Evolutionary conservation across 345 rosid genomes (phyloP).

Genomic region (Lepidium didymum): DNA sequence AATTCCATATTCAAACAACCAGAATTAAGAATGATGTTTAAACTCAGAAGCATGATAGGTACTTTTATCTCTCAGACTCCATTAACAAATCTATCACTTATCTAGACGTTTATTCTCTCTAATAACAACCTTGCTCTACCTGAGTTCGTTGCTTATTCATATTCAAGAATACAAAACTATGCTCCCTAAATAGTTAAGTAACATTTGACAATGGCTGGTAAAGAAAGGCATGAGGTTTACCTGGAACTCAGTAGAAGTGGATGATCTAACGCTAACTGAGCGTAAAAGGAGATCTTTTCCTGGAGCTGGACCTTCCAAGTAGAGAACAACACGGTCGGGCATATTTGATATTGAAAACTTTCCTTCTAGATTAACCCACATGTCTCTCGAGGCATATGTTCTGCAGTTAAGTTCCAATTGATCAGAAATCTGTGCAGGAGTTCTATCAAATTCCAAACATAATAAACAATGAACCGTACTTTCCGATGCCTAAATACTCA

Average conservation of each 20-base stretch:
- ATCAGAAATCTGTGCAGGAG: background rate
- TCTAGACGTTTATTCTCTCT: background rate
- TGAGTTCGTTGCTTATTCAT: background rate
- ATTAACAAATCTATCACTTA: background rate
- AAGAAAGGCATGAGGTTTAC: constrained; percentile 25
- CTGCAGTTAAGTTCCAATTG: constrained; percentile 34
- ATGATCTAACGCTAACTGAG: constrained; percentile 54
- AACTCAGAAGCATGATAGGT: background rate
- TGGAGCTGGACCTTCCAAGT: constrained; percentile 88
- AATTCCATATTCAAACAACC: background rate
- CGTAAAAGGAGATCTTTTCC: constrained; percentile 70
- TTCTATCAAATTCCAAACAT: background rate
- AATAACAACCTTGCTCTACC: background rate
- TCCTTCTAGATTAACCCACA: constrained; percentile 76
- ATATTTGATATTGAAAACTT: constrained; percentile 54
- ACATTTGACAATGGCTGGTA: background rate
- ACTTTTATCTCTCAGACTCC: background rate
- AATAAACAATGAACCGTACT: constrained; percentile 37
- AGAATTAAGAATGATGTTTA: background rate
- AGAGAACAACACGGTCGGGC: constrained; percentile 61
- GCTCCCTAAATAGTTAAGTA: background rate
- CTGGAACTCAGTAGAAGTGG: constrained; percentile 31
- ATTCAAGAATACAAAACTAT: background rate
- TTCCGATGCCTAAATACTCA: constrained; percentile 56
- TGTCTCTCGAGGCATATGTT: constrained; percentile 48